Conservation (phyloP, 2,329 filamentous ascomycete species). For the Sarocladium kiliense region DNA sequence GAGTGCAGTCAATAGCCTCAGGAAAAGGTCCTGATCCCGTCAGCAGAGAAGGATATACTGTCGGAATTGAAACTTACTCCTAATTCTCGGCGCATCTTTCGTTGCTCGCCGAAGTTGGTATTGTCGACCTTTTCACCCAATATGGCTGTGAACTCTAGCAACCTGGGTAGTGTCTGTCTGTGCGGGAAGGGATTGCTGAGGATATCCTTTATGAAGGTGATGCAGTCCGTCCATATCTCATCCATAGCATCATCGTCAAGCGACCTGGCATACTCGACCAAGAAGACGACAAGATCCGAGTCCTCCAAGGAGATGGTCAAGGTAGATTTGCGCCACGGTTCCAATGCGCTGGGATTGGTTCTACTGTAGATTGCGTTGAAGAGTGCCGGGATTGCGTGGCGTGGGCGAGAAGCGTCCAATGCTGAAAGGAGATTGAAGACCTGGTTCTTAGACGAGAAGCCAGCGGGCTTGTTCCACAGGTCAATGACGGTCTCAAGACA, state of each 20-base stretch:
- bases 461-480: slow-evolving; percentile 62
- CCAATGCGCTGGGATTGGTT: slow-evolving; percentile 76
- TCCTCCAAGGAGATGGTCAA: slow-evolving; percentile 82
- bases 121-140: slow-evolving; percentile 95
- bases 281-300: slow-evolving; percentile 77
- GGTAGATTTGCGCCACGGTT: slow-evolving; percentile 76
- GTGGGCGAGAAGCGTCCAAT: slow-evolving; percentile 83
- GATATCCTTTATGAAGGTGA: slow-evolving; percentile 82
- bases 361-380: slow-evolving; percentile 96
- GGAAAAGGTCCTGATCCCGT: slow-evolving; percentile 69
- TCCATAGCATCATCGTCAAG: slow-evolving; percentile 97
- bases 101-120: slow-evolving; percentile 92
- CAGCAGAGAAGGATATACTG: slow-evolving; percentile 16
- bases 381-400: slow-evolving; percentile 85
- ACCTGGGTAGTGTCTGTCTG: slow-evolving; percentile 77
- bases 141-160: slow-evolving; percentile 85
- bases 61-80: slow-evolving; percentile 70
- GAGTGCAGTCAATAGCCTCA: slow-evolving; percentile 82
- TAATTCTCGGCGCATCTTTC: slow-evolving; percentile 84
- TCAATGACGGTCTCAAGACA: slow-evolving; percentile 88
- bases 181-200: slow-evolving; percentile 93
- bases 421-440: slow-evolving; percentile 86
- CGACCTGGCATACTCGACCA: slow-evolving; percentile 84
- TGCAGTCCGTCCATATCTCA: slow-evolving; percentile 95
- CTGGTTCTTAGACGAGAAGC: slow-evolving; percentile 47